These are phyloP conservation scores for Cocos nucifera DNA, from an alignment of 176 grass and related monocot species.

Conservation along the genomic window DNA sequence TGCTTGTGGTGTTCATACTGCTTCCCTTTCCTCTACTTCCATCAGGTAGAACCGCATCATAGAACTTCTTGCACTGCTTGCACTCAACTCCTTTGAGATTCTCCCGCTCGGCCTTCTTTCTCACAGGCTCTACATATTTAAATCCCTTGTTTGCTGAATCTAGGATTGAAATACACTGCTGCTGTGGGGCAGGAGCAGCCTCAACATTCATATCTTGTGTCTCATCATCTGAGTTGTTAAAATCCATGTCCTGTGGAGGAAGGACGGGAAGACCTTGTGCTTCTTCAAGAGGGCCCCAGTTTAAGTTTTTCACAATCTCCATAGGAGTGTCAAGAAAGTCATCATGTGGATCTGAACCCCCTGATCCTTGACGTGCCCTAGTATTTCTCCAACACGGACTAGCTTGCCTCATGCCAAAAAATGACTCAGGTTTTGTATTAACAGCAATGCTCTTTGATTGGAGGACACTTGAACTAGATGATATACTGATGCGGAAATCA, in stretches of 20 bases:
- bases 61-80: constrained; percentile 97
- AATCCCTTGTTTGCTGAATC: constrained; percentile 48
- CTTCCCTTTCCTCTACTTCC: constrained; percentile 22
- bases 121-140: constrained; percentile 76
- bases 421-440: constrained; percentile 31
- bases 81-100: constrained; percentile 79
- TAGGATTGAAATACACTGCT: constrained; percentile 42
- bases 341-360: constrained; percentile 55
- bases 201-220: constrained; percentile 56
- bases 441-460: constrained; percentile 19
- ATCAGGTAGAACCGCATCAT: constrained; percentile 77
- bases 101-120: constrained; percentile 78
- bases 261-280: constrained; percentile 38
- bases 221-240: constrained; percentile 68
- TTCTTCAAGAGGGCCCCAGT: constrained; percentile 21
- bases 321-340: constrained; percentile 84
- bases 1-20: constrained; percentile 18
- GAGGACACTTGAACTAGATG: constrained; percentile 21
- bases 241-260: constrained; percentile 60
- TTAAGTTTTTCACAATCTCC: constrained; percentile 37
- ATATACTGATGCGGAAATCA: constrained; percentile 9
- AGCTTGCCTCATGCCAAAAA: constrained; percentile 18
- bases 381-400: constrained; percentile 56
- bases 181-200: constrained; percentile 21
- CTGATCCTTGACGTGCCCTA: constrained; percentile 43